Base-by-base conservation (phyloP, 208 protist species). In the Trypanosoma caninum region DNA sequence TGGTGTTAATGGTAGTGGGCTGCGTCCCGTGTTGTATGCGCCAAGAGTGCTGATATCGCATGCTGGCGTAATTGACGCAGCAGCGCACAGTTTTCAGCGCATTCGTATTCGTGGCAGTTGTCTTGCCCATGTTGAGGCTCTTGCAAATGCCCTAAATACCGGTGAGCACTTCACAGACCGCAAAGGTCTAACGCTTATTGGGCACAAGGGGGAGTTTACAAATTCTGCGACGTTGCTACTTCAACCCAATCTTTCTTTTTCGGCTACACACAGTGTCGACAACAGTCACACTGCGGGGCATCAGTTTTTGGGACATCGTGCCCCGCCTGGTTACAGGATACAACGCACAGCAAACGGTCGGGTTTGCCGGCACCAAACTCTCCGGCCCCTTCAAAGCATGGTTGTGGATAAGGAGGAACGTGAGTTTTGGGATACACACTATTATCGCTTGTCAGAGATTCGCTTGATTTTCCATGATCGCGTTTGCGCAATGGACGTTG, bases 21-120 rank as follows among this genome's bases (percentile, higher is more conserved):
- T 91, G 28, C 64, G 86, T n/a, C 84, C 87, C 0, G 82, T 94
- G 0, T 58, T 94, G 28, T 94, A 94, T 65, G 76, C 86, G n/a
- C 87, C 87, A 10, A 88, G 83, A 45, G 54, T 94, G 7, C 70
- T 82, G n/a, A 71, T 94, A 3, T 87, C 84, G 6, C 83, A 94
- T 42, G 82, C 87, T 0, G 87, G 87, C 16, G 68, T 84, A 20
- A 80, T 94, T 51, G 87, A 94, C 40, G 77, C 82, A n/a, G 86
- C 80, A 7, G 63, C 64, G 10, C 83, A 90, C 60, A 78, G 81
- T 34, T 94, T 86, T 55, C 87, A 94, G 59, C 81, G 80, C 18
- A 81, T 94, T 69, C 87, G 87, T 28, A 91, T 94, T 73, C 84
- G 87, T 40, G 87, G 87, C 3, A 91, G 84, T 72, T 80, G 74